Percentiles rank a stretch among this genome's conserved stretches.
Conservation (phyloP, 1,139 yeast species). For the Magnusiomyces fungicola region DNA sequence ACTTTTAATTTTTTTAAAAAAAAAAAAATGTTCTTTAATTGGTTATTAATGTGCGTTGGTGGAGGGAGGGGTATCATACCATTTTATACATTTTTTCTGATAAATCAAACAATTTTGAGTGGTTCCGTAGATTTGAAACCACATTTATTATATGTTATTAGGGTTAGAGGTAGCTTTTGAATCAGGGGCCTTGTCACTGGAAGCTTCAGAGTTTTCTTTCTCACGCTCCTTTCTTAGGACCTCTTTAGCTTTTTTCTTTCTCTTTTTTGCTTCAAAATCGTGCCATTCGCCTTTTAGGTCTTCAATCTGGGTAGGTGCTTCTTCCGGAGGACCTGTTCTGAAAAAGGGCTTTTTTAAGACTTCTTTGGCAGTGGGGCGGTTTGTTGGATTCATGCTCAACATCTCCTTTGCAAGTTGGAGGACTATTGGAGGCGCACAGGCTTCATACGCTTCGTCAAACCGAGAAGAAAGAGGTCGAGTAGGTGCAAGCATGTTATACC, state of each 20-base stretch:
- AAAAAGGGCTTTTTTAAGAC: conserved; percentile 68
- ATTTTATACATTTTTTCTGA: too few relatives aligned
- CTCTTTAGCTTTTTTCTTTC: conserved; percentile 54
- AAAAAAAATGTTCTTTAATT: too few relatives aligned
- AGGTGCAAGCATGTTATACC: conserved; percentile 85
- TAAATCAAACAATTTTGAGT: too few relatives aligned
- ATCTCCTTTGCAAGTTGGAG: conserved; percentile 58
- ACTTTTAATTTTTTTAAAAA: too few relatives aligned
- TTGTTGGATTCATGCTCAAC: conserved; percentile 59
- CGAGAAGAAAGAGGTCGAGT: conserved; percentile 38
- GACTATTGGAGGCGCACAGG: conserved; percentile 22
- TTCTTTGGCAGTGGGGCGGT: conserved; percentile 53
- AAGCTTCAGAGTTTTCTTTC: too few relatives aligned
- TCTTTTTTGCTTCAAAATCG: conserved; percentile 88
- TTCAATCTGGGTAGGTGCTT: conserved; percentile 46
- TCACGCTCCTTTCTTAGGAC: conserved; percentile 22
- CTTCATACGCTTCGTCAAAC: conserved; percentile 42
- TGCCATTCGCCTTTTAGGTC: conserved; percentile 84
- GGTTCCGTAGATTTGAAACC: too few relatives aligned
- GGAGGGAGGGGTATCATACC: too few relatives aligned
- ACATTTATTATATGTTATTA: too few relatives aligned
- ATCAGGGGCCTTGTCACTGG: too few relatives aligned
- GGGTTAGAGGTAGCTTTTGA: too few relatives aligned
- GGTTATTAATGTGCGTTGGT: too few relatives aligned
- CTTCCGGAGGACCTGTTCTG: conserved; percentile 56